Evolutionary conservation across 2,329 filamentous ascomycete species (phyloP), one percentile per base, ranked within the genome.

Genomic region (Aspergillus amoenus): DNA sequence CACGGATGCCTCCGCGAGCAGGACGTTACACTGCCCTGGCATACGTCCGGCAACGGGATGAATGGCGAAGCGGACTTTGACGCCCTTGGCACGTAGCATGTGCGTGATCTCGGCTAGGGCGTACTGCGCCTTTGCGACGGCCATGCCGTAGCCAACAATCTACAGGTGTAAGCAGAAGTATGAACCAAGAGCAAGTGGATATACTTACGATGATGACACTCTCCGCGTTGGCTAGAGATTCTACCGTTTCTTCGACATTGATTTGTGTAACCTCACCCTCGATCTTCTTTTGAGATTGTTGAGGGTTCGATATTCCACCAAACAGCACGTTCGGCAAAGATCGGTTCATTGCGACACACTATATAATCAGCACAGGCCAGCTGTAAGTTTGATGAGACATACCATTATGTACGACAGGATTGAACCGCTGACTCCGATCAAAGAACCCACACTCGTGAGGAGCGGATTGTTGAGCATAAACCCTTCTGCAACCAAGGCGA

Each of bases 1-100:
- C 30, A 96, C 92, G 34, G 84, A 88, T 1, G 92, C 92, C 73
- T 96, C 92, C 0, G 92, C 92, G 13, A 96, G 84, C 2, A 96
- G 80, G 4, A 96, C 91, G 68, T 96, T 96, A 77, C 91, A 96
- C 75, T 96, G 92, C 0, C 92, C 92, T 0, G 92, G 92, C 92
- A 96, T 96, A 32, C 92, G 85, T 11, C 92, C 92, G 0, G 92
- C 92, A 27, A 96, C 91, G 0, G 91, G 91, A 69, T 96, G 91
- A 64, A 96, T 94, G 6, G 91, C 91, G 68, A 96, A 96, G 27
- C 91, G 88, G 7, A 96, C 91, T 21, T 88, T 91, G 66, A 94
- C 81, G 3, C 89, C 89, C 70, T 88, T 89, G 41, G 83, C 77
- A n/a, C 90, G 86, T 15, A 96, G 79, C 72, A 87, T 83, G 42